phyloP scores from a whole-genome alignment of 176 grass and related monocot species.

The Paspalum vaginatum region DNA sequence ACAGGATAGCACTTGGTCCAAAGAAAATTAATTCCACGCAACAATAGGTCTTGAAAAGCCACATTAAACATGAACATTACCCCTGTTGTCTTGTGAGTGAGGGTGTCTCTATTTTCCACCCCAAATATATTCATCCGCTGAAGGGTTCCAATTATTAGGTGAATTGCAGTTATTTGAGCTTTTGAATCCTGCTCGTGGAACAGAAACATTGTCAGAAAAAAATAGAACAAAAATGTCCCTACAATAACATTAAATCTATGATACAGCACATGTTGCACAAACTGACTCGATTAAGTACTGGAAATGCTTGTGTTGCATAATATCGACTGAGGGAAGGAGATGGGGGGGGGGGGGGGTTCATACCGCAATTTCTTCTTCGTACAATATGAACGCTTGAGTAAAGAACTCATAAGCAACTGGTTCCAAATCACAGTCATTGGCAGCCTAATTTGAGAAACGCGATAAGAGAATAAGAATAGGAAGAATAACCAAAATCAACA shows the following conservation, averaged over 20 bases:
- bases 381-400: slow-evolving; percentile 97
- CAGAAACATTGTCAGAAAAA: slow-evolving; percentile 24
- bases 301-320: neutral
- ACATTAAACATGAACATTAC: slow-evolving; percentile 53
- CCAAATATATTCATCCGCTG: slow-evolving; percentile 96
- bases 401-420: slow-evolving; percentile 99
- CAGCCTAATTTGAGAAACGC: slow-evolving; percentile 62
- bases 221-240: slow-evolving; percentile 19
- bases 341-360: slow-evolving; percentile 6
- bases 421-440: slow-evolving; percentile 98
- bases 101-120: slow-evolving; percentile 96
- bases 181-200: slow-evolving; percentile 84
- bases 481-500: slow-evolving; percentile 22
- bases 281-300: slow-evolving; percentile 8
- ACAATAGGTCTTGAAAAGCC: slow-evolving; percentile 13
- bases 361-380: slow-evolving; percentile 98
- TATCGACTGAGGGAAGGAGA: neutral
- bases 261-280: slow-evolving; percentile 2
- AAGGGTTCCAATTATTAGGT: slow-evolving; percentile 95
- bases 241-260: neutral
- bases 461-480: slow-evolving; percentile 28
- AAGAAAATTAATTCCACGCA: neutral
- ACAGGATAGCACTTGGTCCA: neutral
- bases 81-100: slow-evolving; percentile 99
- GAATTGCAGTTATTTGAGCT: slow-evolving; percentile 98